phyloP scores from a whole-genome alignment of 768 basidiomycete genomes.

The Daedaleopsis nitida region DNA sequence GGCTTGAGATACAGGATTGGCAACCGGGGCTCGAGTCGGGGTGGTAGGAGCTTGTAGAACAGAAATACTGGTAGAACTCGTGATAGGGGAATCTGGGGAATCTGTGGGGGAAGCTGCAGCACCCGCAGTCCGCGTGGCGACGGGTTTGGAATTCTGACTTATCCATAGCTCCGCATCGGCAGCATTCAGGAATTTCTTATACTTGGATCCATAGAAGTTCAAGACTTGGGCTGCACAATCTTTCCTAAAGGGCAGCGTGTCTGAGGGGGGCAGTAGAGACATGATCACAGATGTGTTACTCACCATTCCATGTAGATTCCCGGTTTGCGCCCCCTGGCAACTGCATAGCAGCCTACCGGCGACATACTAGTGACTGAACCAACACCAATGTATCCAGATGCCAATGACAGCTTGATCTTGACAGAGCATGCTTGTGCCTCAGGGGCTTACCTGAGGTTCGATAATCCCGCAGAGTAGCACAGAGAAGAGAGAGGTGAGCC shows the following conservation, averaged over 20 bases:
- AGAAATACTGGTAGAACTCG: background rate
- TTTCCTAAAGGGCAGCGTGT: constrained; percentile 44
- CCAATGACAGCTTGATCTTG: too few species aligned
- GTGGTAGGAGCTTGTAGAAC: background rate
- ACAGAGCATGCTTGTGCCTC: too few species aligned
- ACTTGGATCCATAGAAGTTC: constrained; percentile 59
- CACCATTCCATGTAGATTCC: constrained; percentile 13
- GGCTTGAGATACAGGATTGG: background rate
- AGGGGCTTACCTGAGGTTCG: too few species aligned
- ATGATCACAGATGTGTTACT: background rate
- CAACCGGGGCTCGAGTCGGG: background rate
- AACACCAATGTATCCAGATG: too few species aligned
- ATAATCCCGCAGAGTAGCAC: too few species aligned
- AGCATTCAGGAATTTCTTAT: constrained; percentile 64
- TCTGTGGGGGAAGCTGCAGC: background rate
- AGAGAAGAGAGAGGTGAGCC: too few species aligned
- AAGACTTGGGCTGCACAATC: constrained; percentile 74
- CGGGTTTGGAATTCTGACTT: constrained; percentile 5
- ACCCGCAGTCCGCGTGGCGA: background rate
- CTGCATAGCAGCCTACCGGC: constrained; percentile 9
- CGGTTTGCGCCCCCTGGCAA: constrained; percentile 12
- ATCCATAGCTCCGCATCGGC: constrained; percentile 63
- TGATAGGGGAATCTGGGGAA: background rate
- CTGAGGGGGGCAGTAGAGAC: background rate
- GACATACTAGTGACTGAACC: background rate